phyloP scores from a whole-genome alignment of 805 yeast genomes.

The Pichia exigua region DNA sequence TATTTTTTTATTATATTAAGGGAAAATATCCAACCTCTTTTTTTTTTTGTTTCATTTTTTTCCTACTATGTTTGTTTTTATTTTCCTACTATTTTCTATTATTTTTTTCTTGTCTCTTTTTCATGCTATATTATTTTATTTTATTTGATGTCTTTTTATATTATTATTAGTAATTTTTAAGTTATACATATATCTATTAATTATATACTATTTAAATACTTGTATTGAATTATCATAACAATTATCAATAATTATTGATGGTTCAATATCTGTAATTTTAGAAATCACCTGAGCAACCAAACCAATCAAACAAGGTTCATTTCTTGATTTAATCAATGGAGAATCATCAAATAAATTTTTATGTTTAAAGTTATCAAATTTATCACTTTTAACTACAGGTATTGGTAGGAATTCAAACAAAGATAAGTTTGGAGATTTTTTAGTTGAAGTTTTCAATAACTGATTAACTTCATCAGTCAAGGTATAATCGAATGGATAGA shows the following conservation, averaged over 20 bases:
- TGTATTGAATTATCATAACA: constrained; percentile 46
- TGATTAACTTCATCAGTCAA: constrained; percentile 9
- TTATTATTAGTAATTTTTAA: not conserved
- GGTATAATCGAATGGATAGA: constrained; percentile 37
- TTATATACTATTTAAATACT: constrained; percentile 31
- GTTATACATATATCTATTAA: not conserved
- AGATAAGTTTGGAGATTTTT: constrained; percentile 18
- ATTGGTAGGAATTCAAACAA: constrained; percentile 51
- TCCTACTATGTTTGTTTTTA: too few relatives aligned
- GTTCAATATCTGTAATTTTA: constrained; percentile 35
- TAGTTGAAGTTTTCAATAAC: constrained; percentile 1
- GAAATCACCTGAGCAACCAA: constrained; percentile 68
- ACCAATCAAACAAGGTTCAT: constrained; percentile 86
- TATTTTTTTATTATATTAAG: too few relatives aligned
- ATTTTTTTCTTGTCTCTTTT: not conserved
- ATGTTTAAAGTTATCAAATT: constrained; percentile 21
- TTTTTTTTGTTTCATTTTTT: too few relatives aligned
- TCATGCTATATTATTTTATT: not conserved
- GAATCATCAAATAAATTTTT: constrained; percentile 24
- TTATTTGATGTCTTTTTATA: not conserved
- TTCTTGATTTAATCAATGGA: constrained; percentile 70
- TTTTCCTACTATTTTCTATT: too few relatives aligned
- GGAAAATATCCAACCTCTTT: too few relatives aligned
- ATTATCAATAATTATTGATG: constrained; percentile 37
- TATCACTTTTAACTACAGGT: constrained; percentile 58